Base-by-base conservation (phyloP, 345 rosid species). In the Heritiera fomes region DNA sequence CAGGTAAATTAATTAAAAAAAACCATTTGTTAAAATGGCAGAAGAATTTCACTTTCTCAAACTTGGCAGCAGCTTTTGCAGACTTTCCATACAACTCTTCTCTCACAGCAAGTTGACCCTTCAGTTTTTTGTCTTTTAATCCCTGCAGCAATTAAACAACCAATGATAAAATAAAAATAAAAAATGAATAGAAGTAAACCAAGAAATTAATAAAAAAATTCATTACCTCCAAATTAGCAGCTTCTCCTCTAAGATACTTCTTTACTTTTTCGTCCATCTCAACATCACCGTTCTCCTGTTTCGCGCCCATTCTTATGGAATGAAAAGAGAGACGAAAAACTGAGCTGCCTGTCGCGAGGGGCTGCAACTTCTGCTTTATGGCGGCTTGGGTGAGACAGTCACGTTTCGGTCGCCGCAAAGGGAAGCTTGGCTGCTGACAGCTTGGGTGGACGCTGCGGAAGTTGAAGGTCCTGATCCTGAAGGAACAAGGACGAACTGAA, bases 11-110 rank as follows among this genome's bases (percentile, higher is more conserved):
- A 58, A 40, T 41, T 34, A 32, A 59, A 55, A 75, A 68, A 59
- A 63, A 8, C 40, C 32, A 18, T 60, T 63, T 30, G 23, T 5
- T 3, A 67, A 75, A 77, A 34, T 69, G 13, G 45, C 46, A 13
- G 34, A 68, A 8, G 65, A 38, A 64, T 67, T 56, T 82, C 73
- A 92, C 98, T 93, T 92, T 94, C 86, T 92, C 98, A 23, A 87
- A 83, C 86, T 91, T 85, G 67, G 97, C 99, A 79, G 98, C 98
- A 80, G 89, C 78, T 86, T 84, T 89, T 0, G 97, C 97, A 79
- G 98, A 85, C 79, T 80, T 89, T 17, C 90, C 92, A 87, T 84
- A 88, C 68, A 91, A 65, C 34, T 89, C 80, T 79, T 94, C 99
- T 73, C 93, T 85, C 34, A 83, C 58, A 55, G 58, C 75, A 20